These are phyloP conservation scores for Plasmodium inui DNA, from an alignment of 169 alveolate species.

Conservation along the genomic window DNA sequence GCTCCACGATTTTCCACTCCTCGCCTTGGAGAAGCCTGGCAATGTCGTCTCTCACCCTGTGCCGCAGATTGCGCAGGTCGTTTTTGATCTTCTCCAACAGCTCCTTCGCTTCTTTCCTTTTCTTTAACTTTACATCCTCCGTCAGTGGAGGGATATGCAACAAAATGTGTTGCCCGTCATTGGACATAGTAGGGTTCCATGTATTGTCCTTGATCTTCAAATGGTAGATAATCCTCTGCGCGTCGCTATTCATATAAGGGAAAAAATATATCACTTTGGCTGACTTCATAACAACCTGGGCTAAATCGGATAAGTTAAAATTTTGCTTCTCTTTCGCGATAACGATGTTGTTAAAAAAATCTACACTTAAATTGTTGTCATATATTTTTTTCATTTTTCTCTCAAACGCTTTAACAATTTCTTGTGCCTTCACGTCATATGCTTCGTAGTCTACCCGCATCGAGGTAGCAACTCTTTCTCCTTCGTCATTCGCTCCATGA, in stretches of 20 bases:
- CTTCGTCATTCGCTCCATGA: not conserved
- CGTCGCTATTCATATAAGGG: slow-evolving; percentile 53
- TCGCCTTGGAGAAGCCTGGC: slow-evolving; percentile 33
- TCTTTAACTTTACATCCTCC: slow-evolving; percentile 45
- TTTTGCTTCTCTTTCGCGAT: slow-evolving; percentile 43
- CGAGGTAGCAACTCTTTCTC: not conserved
- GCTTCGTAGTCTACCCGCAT: slow-evolving; percentile 27
- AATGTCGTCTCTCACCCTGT: slow-evolving; percentile 46
- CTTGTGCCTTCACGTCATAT: slow-evolving; percentile 55
- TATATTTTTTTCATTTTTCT: slow-evolving; percentile 43
- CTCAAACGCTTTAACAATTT: slow-evolving; percentile 39
- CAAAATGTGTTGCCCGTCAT: slow-evolving; percentile 28
- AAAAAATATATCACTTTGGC: slow-evolving; percentile 11
- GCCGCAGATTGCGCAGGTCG: slow-evolving; percentile 53
- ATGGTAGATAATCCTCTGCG: slow-evolving; percentile 54
- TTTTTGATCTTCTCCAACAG: slow-evolving; percentile 51
- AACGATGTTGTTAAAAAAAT: slow-evolving; percentile 32
- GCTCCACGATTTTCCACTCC: slow-evolving; percentile 64
- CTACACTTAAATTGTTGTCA: slow-evolving; percentile 26
- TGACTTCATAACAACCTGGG: slow-evolving; percentile 71
- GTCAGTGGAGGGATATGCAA: slow-evolving; percentile 64
- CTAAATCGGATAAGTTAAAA: slow-evolving; percentile 32
- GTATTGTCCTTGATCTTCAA: slow-evolving; percentile 52
- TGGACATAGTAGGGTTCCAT: slow-evolving; percentile 57
- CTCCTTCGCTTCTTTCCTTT: slow-evolving; percentile 72